Evolutionary conservation across 768 basidiomycete species (phyloP), one percentile per base, ranked within the genome.

Genomic region (Hemileccinum rubropunctum): DNA sequence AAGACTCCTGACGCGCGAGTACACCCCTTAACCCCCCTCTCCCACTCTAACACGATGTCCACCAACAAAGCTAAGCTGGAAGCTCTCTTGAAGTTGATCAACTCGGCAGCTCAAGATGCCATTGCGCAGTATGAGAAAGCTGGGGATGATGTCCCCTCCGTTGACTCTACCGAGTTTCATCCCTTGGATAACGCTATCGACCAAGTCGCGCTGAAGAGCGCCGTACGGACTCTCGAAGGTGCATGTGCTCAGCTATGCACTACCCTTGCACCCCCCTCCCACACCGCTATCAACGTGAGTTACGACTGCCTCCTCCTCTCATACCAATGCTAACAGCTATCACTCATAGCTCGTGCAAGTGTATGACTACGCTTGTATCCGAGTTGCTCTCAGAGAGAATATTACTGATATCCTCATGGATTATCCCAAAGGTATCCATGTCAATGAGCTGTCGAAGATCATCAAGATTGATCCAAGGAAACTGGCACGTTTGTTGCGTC

Each of bases 241-340:
- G 70, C 71, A 39, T 71, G 70, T 51, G 58, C 59, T 15, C 72
- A 70, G 49, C 36, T 73, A 30, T 69, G 69, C 49, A 42, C 63
- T 9, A 66, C 68, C 18, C 58, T 72, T 13, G 68, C 69, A 10
- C 70, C 60, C 0, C 72, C 71, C n/a, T 45, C 56, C 6, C 70
- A 71, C 42, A 63, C 59, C 3, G 59, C 61, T 2, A 49, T 63
- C 36, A 71, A 70, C 28, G 71, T 73, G 42, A 38, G 65, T 23
- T 6, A 12, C 17, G 28, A 30, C 28, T 1, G 6, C 10, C 27
- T 2, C 8, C 18, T 4, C 23, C 36, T 20, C 37, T 39, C 3
- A 30, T 9, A 23, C 12, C 4, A 15, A 34, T 18, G 1, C 20
- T 42, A 30, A 30, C 5, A 2, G 23, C 3, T 9, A 14, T 40